phyloP scores from a whole-genome alignment of 139 green algal species.

The Haematococcus sp. region DNA sequence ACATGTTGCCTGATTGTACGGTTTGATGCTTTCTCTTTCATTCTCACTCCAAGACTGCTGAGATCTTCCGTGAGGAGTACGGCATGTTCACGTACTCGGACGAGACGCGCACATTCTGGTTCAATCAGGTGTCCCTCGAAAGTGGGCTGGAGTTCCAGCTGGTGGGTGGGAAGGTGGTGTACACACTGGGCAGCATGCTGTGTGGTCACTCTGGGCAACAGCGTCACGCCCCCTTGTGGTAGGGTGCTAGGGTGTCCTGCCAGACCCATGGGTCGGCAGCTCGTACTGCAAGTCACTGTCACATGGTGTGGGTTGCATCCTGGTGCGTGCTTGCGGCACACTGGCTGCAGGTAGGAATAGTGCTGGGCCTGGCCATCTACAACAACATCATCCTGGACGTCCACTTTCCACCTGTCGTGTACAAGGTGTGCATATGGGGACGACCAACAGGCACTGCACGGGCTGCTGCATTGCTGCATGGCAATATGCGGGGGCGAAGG shows the following conservation, averaged over 20 bases:
- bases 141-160: slow-evolving; percentile 43
- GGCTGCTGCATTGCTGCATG: too few species aligned
- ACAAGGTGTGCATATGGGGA: not conserved
- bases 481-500: slow-evolving; percentile 23
- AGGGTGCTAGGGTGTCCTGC: too few species aligned
- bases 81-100: slow-evolving; percentile 85
- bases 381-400: slow-evolving; percentile 81
- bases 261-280: too few species aligned
- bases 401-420: slow-evolving; percentile 58
- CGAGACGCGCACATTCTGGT: slow-evolving; percentile 57
- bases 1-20: too few species aligned
- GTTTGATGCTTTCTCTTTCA: not conserved
- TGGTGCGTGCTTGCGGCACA: too few species aligned
- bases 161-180: slow-evolving; percentile 1
- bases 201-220: too few species aligned
- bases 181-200: too few species aligned
- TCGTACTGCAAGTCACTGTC: too few species aligned
- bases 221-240: too few species aligned
- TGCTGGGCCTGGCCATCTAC: slow-evolving; percentile 80
- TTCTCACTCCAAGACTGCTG: slow-evolving; percentile 17
- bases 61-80: slow-evolving; percentile 60
- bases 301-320: too few species aligned
- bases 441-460: too few species aligned
- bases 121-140: slow-evolving; percentile 34
- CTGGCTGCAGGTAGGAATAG: slow-evolving; percentile 55